Evolutionary conservation across 257 asterid genomes (phyloP).

Genomic region (Voacanga thouarsii): DNA sequence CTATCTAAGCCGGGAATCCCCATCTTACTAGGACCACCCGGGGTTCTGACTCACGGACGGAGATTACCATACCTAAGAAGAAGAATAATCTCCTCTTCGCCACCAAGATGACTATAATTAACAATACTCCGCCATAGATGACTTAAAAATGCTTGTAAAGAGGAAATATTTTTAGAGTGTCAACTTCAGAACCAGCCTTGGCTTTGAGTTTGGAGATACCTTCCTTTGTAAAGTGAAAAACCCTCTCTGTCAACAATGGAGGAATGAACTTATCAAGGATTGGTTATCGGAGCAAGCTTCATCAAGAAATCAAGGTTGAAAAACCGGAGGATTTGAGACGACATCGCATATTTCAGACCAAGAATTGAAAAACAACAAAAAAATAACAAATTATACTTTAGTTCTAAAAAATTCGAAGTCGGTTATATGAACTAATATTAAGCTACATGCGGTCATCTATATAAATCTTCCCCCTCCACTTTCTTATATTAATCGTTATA

Average conservation of each 20-base stretch:
- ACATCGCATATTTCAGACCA: constrained; percentile 41
- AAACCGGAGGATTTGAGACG: constrained; percentile 23
- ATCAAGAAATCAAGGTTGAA: constrained; percentile 27
- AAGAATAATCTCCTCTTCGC: constrained; percentile 14
- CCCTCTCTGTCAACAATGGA: constrained; percentile 19
- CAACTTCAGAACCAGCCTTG: constrained; percentile 33
- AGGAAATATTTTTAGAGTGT: constrained; percentile 20
- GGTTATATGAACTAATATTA: no score
- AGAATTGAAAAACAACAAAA: constrained; percentile 43
- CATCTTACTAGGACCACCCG: no score
- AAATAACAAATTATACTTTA: no score
- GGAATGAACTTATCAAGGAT: background rate
- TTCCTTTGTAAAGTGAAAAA: constrained; percentile 35
- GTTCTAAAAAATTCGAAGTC: no score
- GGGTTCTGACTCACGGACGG: no score
- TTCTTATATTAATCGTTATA: no score
- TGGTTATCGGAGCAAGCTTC: background rate
- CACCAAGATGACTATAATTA: constrained; percentile 16
- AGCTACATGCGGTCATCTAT: no score
- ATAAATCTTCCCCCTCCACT: no score
- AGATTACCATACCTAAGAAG: no score
- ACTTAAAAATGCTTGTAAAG: constrained; percentile 49
- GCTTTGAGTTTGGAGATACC: constrained; percentile 25
- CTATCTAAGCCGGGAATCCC: no score
- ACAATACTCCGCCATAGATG: constrained; percentile 42